A percentile compares a stretch with the other conserved stretches of the same genome.
phyloP scores from a whole-genome alignment of 2,329 filamentous ascomycete species.

The Cladosporium velox region DNA sequence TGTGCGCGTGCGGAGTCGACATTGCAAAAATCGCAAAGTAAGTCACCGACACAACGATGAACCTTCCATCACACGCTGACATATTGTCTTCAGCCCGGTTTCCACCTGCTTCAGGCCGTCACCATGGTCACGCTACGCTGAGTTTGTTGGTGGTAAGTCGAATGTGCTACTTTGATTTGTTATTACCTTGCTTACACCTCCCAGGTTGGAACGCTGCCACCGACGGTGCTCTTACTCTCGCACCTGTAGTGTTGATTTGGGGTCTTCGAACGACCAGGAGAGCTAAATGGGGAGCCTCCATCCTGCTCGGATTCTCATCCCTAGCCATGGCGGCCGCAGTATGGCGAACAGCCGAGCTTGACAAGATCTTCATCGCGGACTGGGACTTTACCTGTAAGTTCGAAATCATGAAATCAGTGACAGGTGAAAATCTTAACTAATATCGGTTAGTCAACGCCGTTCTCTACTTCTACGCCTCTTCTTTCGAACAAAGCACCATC shows the following conservation, averaged over 20 bases:
- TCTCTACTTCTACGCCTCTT: slow-evolving; percentile 19
- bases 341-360: slow-evolving; percentile 13
- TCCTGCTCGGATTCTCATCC: not conserved
- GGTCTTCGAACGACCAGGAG: slow-evolving; percentile 5
- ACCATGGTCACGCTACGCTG: slow-evolving; percentile 10
- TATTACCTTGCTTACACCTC: not conserved
- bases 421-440: not conserved
- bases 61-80: not conserved
- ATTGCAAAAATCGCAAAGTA: slow-evolving; percentile 5
- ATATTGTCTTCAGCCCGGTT: not conserved
- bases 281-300: slow-evolving; percentile 9
- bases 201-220: slow-evolving; percentile 12
- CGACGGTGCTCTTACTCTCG: slow-evolving; percentile 12
- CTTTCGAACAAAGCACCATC: slow-evolving; percentile 19
- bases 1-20: slow-evolving; percentile 1
- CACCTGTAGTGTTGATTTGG: slow-evolving; percentile 5
- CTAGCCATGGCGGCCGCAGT: slow-evolving; percentile 11
- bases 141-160: slow-evolving; percentile 13
- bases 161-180: too few species aligned
- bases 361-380: slow-evolving; percentile 11
- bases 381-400: slow-evolving; percentile 19
- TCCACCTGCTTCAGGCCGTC: slow-evolving; percentile 10
- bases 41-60: not conserved
- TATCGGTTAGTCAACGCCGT: slow-evolving; percentile 1
- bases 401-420: too few species aligned